Conservation (phyloP, 1,139 yeast species). For the Ogataea hybrid region DNA sequence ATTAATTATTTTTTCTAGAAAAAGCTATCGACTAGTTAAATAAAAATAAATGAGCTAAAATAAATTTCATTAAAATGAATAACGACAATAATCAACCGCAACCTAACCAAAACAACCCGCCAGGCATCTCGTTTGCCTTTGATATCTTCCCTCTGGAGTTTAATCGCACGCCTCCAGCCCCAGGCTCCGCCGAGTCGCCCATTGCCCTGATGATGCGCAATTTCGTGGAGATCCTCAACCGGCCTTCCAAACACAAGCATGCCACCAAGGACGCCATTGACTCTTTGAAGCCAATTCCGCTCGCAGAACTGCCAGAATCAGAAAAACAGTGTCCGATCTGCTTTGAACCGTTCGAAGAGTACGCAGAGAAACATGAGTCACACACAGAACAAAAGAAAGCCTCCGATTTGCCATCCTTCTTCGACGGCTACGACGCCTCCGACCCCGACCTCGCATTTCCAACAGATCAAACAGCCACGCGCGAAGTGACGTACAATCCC, state of each 20-base stretch:
- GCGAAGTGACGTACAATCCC: constrained; percentile 13
- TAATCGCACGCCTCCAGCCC: not conserved
- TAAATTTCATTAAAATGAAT: not conserved
- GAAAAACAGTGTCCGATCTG: constrained; percentile 28
- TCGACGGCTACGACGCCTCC: constrained; percentile 18
- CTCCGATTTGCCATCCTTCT: constrained; percentile 12
- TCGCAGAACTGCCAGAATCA: constrained; percentile 17
- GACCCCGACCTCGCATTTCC: constrained; percentile 29
- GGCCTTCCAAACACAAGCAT: constrained; percentile 17
- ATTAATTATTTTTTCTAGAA: constrained; percentile 7
- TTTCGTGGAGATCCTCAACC: constrained; percentile 16
- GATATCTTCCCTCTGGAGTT: constrained; percentile 4
- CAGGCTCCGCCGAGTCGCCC: constrained; percentile 12
- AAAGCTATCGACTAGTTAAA: not conserved
- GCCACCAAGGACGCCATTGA: constrained; percentile 20
- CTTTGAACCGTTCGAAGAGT: constrained; percentile 26
- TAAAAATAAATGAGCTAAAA: not conserved
- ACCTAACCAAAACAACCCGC: constrained; percentile 1
- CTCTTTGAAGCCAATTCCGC: constrained; percentile 17
- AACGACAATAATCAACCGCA: constrained; percentile 3
- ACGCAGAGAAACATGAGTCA: constrained; percentile 1
- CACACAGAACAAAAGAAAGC: not conserved
- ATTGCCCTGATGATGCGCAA: constrained; percentile 20
- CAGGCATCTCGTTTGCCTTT: constrained; percentile 9
- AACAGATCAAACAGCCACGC: constrained; percentile 24